Evolutionary conservation across 1,284 basidiomycete species (phyloP).

Genomic region (Tylopilus sp.): DNA sequence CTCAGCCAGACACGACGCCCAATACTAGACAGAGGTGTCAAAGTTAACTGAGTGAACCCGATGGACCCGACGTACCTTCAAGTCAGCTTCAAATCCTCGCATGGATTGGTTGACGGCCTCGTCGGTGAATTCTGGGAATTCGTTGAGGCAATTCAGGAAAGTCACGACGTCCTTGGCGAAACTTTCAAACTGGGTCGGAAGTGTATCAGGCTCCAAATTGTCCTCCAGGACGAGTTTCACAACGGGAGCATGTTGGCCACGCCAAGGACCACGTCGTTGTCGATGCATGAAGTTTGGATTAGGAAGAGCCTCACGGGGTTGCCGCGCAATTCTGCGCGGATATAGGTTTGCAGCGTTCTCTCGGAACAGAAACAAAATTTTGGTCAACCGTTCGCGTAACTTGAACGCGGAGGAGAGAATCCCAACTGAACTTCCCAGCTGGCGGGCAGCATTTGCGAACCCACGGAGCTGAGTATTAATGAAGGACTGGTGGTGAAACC

Average conservation of each 20-base stretch:
- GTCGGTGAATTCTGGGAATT: conserved; percentile 56
- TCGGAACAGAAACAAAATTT: conserved; percentile 35
- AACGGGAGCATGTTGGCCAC: conserved; percentile 28
- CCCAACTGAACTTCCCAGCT: conserved; percentile 34
- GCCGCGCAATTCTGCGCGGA: conserved; percentile 33
- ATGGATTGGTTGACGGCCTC: conserved; percentile 54
- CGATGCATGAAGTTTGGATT: conserved; percentile 39
- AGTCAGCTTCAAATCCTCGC: conserved; percentile 46
- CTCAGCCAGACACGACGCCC: conserved; percentile 34
- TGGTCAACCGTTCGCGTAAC: conserved; percentile 35
- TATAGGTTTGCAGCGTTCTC: conserved; percentile 34
- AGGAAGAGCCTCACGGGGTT: conserved; percentile 32
- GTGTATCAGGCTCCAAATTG: conserved; percentile 32
- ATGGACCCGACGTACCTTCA: conserved; percentile 38
- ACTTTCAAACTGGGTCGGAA: conserved; percentile 37
- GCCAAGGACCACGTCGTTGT: conserved; percentile 31
- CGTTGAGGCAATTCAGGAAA: conserved; percentile 52
- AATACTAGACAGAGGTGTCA: conserved; percentile 28
- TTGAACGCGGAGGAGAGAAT: conserved; percentile 36
- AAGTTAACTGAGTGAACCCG: conserved; percentile 3
- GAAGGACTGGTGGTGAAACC: conserved; percentile 6
- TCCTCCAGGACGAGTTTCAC: conserved; percentile 31
- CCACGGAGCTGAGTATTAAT: conserved; percentile 29
- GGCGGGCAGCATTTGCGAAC: conserved; percentile 36
- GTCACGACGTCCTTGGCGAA: conserved; percentile 49